Percentiles rank a stretch among this genome's conserved stretches.
These are phyloP conservation scores for Amniculicola lignicola DNA, from an alignment of 495 filamentous ascomycete genomes.

Conservation along the genomic window DNA sequence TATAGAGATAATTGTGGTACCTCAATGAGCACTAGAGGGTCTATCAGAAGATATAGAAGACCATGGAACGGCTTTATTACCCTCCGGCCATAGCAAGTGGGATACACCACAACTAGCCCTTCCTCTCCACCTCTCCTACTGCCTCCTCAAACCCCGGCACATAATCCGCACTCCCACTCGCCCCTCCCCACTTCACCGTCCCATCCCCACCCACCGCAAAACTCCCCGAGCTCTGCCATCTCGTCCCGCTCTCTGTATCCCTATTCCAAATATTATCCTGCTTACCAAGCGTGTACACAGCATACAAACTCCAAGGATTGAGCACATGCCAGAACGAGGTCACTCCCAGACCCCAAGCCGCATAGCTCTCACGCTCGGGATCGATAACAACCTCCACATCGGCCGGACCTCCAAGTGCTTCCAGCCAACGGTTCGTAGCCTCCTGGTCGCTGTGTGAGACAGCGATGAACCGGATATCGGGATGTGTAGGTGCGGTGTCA, in stretches of 20 bases:
- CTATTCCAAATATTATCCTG: slow-evolving; percentile 56
- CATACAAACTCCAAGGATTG: slow-evolving; percentile 47
- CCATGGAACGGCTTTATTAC: too few relatives aligned
- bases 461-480: slow-evolving; percentile 54
- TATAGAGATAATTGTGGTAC: too few relatives aligned
- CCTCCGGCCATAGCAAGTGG: too few relatives aligned
- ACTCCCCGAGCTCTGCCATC: slow-evolving; percentile 58
- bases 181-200: slow-evolving; percentile 48
- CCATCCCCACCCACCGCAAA: slow-evolving; percentile 55
- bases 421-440: slow-evolving; percentile 55
- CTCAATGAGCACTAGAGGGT: too few relatives aligned
- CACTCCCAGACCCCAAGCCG: slow-evolving; percentile 54
- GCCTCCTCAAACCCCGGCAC: slow-evolving; percentile 51
- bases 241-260: slow-evolving; percentile 52
- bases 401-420: slow-evolving; percentile 49
- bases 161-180: slow-evolving; percentile 47
- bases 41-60: too few relatives aligned
- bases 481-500: slow-evolving; percentile 45
- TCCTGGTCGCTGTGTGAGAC: slow-evolving; percentile 54
- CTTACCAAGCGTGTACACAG: slow-evolving; percentile 48
- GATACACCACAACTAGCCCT: too few relatives aligned
- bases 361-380: slow-evolving; percentile 49
- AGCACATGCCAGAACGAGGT: slow-evolving; percentile 53
- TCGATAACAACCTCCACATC: slow-evolving; percentile 55
- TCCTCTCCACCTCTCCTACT: too few relatives aligned